Evolutionary conservation across 768 basidiomycete genomes (phyloP), one percentile per base, ranked within the genome.

Genomic region (Strobilomyces echinocephalus): DNA sequence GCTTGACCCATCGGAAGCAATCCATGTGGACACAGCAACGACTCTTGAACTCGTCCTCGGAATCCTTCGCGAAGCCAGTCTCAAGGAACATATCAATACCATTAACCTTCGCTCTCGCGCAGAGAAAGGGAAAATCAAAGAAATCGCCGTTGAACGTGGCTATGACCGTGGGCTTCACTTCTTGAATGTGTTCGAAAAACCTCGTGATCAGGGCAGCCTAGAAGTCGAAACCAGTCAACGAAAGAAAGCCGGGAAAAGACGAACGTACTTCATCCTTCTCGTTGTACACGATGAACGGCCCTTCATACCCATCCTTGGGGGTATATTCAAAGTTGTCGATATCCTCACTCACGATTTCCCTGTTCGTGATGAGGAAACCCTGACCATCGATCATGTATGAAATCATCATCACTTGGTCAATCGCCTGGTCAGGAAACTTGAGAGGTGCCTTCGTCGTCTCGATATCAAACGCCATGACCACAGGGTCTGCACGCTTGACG

Each of bases 341-440:
- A 64, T 98, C 92, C 66, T 97, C 95, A 56, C 88, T 85, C 54
- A 98, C 92, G 47, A 98, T 97, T 60, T 99, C 97, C 40, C 97
- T 81, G 63, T 98, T 98, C 20, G 93, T 97, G 70, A 99, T 97
- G 56, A 99, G 81, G 66, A 89, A 99, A 0, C 97, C 97, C 69
- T 95, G 91, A 0, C 94, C 95, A 67, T 99, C 97, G 16, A 99
- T 77, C 95, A 99, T 98, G 72, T 98, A 99, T 41, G 97, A 99
- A 58, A 99, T 98, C 97, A 99, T 99, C 95, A 99, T 99, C 63
- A 99, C 93, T 68, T 97, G 95, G 74, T 98, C 97, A 24, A 91
- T 86, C 8, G 84, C 81, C 61, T 94, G 88, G 73, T 98, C 97
- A 1, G 97, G 95, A 66, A 98, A 98, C 71, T 98, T 98, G 63